A percentile compares a stretch with the other conserved stretches of the same genome.
phyloP scores from a whole-genome alignment of 2,329 filamentous ascomycete genomes.

The Pseudonectria foliicola region DNA sequence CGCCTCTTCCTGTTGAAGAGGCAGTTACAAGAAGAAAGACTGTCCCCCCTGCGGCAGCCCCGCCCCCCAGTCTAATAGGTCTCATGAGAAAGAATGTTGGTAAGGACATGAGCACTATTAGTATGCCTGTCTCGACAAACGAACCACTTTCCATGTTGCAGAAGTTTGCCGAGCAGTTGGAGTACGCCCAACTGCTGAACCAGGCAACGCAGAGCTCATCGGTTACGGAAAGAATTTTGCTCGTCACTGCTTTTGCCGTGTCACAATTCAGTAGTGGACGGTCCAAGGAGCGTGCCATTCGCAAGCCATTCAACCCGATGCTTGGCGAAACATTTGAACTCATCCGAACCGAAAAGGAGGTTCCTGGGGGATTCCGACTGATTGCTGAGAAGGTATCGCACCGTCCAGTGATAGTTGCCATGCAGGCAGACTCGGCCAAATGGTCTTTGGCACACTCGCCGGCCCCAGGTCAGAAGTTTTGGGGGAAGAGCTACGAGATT shows the following conservation, averaged over 20 bases:
- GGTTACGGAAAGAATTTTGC: slow-evolving; percentile 64
- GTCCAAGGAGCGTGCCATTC: slow-evolving; percentile 82
- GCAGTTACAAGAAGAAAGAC: slow-evolving; percentile 59
- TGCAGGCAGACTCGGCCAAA: slow-evolving; percentile 77
- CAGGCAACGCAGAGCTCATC: slow-evolving; percentile 58
- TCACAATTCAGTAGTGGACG: slow-evolving; percentile 76
- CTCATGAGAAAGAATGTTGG: slow-evolving; percentile 97
- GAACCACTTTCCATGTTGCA: slow-evolving; percentile 86
- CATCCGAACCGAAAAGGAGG: slow-evolving; percentile 71
- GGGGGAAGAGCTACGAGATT: slow-evolving; percentile 94
- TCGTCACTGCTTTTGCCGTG: slow-evolving; percentile 84
- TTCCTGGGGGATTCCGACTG: slow-evolving; percentile 71
- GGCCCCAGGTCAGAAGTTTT: slow-evolving; percentile 91
- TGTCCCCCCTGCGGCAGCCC: slow-evolving; percentile 65
- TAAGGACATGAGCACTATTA: slow-evolving; percentile 93
- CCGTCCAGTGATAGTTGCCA: slow-evolving; percentile 84
- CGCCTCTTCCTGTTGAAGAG: slow-evolving; percentile 67
- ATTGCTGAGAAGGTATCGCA: slow-evolving; percentile 95
- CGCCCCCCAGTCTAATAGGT: slow-evolving; percentile 84
- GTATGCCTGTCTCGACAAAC: slow-evolving; percentile 95
- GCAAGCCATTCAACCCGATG: slow-evolving; percentile 96
- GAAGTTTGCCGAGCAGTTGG: slow-evolving; percentile 80
- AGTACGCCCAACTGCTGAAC: slow-evolving; percentile 82
- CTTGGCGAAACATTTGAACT: slow-evolving; percentile 94
- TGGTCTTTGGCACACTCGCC: slow-evolving; percentile 89